Evolutionary conservation across 352 stramenopile genomes (phyloP).

Genomic region (Globisporangium nagaii): DNA sequence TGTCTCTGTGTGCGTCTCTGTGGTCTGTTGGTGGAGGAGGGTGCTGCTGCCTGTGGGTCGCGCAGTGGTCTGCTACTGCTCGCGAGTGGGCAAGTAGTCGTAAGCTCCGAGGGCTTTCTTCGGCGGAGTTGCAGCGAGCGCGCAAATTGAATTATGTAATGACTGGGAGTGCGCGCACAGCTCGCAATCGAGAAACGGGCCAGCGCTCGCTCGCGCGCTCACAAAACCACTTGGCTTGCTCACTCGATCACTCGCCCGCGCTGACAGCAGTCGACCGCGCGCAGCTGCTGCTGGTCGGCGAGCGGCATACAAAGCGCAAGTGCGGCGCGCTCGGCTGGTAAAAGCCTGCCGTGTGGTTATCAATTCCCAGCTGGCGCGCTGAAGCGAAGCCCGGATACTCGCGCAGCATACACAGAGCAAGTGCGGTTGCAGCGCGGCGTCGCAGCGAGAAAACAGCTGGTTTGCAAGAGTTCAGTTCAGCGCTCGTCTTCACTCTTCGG

Average conservation of each 20-base stretch:
- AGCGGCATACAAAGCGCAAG: neutral
- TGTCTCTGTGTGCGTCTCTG: constrained; percentile 6
- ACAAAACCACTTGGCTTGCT: neutral
- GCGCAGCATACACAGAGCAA: neutral
- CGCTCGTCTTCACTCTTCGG: neutral
- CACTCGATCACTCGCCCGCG: neutral
- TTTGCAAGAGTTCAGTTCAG: constrained; percentile 14
- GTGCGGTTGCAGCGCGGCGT: neutral
- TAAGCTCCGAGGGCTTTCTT: neutral
- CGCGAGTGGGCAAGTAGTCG: too few species aligned
- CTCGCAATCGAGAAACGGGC: neutral
- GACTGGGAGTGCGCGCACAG: constrained; percentile 13
- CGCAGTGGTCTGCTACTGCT: neutral
- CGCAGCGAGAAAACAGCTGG: constrained; percentile 6
- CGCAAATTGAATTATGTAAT: constrained; percentile 81
- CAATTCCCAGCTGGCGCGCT: constrained; percentile 26
- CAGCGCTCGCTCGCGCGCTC: neutral
- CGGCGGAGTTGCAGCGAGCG: constrained; percentile 27
- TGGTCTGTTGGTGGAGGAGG: neutral
- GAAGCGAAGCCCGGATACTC: constrained; percentile 5
- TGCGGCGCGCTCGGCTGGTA: neutral
- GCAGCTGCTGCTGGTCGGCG: neutral
- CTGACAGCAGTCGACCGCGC: neutral
- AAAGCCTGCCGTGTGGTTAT: constrained; percentile 20
- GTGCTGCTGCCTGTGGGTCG: neutral